phyloP scores from a whole-genome alignment of 2,329 filamentous ascomycete species.

The Trichoderma sp. region DNA sequence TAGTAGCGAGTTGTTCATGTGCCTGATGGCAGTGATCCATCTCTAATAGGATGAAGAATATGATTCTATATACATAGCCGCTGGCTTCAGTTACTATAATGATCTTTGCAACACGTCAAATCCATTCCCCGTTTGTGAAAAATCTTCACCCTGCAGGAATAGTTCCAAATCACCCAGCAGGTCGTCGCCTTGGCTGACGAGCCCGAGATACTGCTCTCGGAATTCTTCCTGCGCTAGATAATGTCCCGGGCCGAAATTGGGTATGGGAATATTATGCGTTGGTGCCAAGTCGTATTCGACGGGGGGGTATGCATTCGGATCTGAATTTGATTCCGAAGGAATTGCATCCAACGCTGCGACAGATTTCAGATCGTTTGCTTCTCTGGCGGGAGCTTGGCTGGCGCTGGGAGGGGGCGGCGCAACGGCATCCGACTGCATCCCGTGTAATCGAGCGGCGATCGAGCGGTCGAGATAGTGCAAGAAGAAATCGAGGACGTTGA shows the following conservation, averaged over 20 bases:
- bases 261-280: background rate
- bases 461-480: slow-evolving; percentile 38
- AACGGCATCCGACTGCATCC: slow-evolving; percentile 15
- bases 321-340: background rate
- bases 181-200: slow-evolving; percentile 38
- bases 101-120: background rate
- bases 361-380: background rate
- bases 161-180: slow-evolving; percentile 34
- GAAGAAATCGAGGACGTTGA: slow-evolving; percentile 38
- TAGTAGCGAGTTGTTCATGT: background rate
- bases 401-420: background rate
- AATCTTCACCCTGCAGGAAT: slow-evolving; percentile 34
- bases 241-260: slow-evolving; percentile 3
- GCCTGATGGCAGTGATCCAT: background rate
- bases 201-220: slow-evolving; percentile 36
- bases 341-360: slow-evolving; percentile 7
- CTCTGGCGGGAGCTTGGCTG: slow-evolving; percentile 12
- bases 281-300: background rate
- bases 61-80: background rate
- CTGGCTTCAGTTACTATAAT: background rate
- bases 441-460: slow-evolving; percentile 35
- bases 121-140: slow-evolving; percentile 25
- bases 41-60: background rate
- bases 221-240: slow-evolving; percentile 25
- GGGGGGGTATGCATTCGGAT: background rate